Evolutionary conservation across 2,329 filamentous ascomycete genomes (phyloP).

Genomic region (Monosporascus sp.): DNA sequence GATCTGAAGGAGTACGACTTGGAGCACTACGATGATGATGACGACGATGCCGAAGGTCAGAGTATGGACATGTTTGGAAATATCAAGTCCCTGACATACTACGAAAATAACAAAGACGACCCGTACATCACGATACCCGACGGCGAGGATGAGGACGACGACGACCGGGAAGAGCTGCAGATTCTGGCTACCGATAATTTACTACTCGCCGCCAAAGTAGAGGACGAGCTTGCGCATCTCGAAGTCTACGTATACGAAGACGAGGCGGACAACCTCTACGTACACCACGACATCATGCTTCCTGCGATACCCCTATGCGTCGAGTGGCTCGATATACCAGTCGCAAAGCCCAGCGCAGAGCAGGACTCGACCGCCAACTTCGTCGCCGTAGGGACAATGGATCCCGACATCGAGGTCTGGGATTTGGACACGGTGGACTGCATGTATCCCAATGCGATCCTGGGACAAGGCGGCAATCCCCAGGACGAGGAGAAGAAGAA

Average conservation of each 20-base stretch:
- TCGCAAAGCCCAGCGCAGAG: constrained; percentile 61
- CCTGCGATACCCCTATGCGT: constrained; percentile 92
- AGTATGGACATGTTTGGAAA: constrained; percentile 93
- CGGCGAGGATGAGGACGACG: constrained; percentile 66
- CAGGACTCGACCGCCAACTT: constrained; percentile 76
- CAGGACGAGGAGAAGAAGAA: constrained; percentile 57
- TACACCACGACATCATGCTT: constrained; percentile 99
- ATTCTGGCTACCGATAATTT: constrained; percentile 91
- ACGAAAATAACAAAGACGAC: constrained; percentile 89
- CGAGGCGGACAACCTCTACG: constrained; percentile 90
- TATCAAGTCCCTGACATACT: constrained; percentile 87
- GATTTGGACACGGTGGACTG: constrained; percentile 92
- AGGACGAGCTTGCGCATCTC: constrained; percentile 93
- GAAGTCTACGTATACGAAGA: constrained; percentile 99
- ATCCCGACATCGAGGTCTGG: constrained; percentile 98
- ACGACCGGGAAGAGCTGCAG: constrained; percentile 90
- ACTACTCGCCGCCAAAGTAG: constrained; percentile 84
- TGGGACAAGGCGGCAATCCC: constrained; percentile 64
- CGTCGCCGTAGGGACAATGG: constrained; percentile 93
- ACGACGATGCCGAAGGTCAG: constrained; percentile 62
- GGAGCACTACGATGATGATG: constrained; percentile 89
- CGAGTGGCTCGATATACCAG: constrained; percentile 93
- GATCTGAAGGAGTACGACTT: constrained; percentile 95
- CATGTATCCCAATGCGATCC: constrained; percentile 97
- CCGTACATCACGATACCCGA: constrained; percentile 90